These are phyloP conservation scores for Dendrothele bispora DNA, from an alignment of 768 basidiomycete genomes.

Conservation along the genomic window DNA sequence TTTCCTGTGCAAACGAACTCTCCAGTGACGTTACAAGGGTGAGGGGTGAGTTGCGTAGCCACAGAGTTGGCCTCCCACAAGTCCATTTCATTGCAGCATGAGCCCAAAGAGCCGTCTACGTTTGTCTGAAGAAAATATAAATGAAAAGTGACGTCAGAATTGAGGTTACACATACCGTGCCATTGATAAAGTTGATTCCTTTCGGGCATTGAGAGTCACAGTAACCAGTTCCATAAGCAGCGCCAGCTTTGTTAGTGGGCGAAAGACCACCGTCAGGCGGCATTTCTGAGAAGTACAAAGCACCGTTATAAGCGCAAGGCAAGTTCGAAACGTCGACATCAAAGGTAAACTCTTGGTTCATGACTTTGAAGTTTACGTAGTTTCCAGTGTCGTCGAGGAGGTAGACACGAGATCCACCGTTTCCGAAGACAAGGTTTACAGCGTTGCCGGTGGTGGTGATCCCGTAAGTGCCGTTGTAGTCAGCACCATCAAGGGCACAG, in stretches of 20 bases:
- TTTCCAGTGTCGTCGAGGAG: constrained; percentile 28
- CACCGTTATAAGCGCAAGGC: constrained; percentile 48
- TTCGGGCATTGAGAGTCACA: constrained; percentile 65
- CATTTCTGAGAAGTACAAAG: constrained; percentile 48
- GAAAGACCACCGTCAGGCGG: constrained; percentile 52
- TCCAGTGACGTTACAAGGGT: constrained; percentile 37
- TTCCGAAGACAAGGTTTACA: constrained; percentile 31
- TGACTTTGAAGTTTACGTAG: constrained; percentile 27
- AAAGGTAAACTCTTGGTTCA: constrained; percentile 47
- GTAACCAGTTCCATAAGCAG: constrained; percentile 60
- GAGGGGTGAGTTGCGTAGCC: constrained; percentile 42
- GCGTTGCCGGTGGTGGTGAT: constrained; percentile 32
- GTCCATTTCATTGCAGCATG: constrained; percentile 43
- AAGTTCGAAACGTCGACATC: constrained; percentile 49
- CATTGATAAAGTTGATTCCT: constrained; percentile 64
- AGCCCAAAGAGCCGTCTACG: constrained; percentile 39
- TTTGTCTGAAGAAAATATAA: constrained; percentile 27
- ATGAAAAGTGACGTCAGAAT: background rate
- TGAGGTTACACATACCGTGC: constrained; percentile 35
- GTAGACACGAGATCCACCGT: constrained; percentile 25
- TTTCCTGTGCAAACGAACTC: constrained; percentile 35
- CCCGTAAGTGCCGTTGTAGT: constrained; percentile 30
- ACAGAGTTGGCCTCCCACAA: constrained; percentile 41
- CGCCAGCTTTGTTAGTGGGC: constrained; percentile 54
- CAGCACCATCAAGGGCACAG: constrained; percentile 13